Base-by-base conservation (phyloP, 2,329 filamentous ascomycete species). In the Aureobasidium sp. region DNA sequence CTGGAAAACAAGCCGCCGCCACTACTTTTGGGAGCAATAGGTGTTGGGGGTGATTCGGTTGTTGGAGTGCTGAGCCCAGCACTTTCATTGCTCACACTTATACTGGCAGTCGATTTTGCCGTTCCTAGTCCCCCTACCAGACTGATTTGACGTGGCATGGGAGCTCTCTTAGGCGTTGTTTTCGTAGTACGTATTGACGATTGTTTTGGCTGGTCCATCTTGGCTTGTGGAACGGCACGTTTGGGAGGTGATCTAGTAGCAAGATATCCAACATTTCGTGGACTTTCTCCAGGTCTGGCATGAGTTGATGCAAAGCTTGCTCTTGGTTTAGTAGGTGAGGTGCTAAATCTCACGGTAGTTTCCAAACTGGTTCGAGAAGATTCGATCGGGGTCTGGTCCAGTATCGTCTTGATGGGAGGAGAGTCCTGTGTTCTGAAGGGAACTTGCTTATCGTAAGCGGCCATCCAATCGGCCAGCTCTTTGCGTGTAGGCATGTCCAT, bases 131-230 rank as follows among this genome's bases (percentile, higher is more conserved):
- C 90, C 58, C 91, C 84, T 0, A 90, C 89, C 65, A 95, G 85
- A 68, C 90, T 96, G 65, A 95, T 93, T 65, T 92, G 89, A n/a
- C 89, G 83, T 73, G 89, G 86, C 50, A 89, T 78, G 64, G 85
- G 88, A 5, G 87, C 83, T 36, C 82, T 71, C 15, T 41, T 47
- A n/a, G 57, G 57, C 1, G 34, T 42, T 25, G 41, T 16, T 21
- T 55, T 34, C 3, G 25, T 27, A 15, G 36, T 29, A 16, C 37
- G 44, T 10, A 50, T 41, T n/a, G 57, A 36, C 5, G 57, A 27
- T 25, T 41, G 34, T 21, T 49, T 34, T 15, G 41, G 34, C 34
- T 59, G 34, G 11, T 59, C 57, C 10, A 30, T 25, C 29, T 50
- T 59, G 11, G 37, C 5, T 3, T 13, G 34, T 11, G 27, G 27